Base-by-base conservation (phyloP, 83 land plant genomes). In the Diphasiastrum complanatum region DNA sequence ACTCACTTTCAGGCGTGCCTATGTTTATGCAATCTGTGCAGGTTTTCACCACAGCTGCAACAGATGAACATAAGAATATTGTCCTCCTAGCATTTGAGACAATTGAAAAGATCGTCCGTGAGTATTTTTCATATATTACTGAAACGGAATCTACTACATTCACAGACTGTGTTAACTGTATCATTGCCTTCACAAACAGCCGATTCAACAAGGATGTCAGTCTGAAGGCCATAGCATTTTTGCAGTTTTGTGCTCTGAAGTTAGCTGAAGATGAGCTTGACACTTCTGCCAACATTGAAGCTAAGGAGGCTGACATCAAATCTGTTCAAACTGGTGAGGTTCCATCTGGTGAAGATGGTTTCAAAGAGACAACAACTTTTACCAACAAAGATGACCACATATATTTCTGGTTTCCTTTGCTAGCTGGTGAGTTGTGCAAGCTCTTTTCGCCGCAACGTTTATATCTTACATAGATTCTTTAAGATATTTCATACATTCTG, bases 41-140 rank as follows among this genome's bases (percentile, higher is more conserved):
- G 99, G 97, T 95, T 5, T 95, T 95, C 55, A 83, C 99, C 18
- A 95, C 97, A 29, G 99, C 99, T 38, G 96, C 99, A 20, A 90
- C 84, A 51, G 99, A 95, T 77, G 93, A 89, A 30, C 99, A 95
- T 70, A 95, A 89, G 64, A 90, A 80, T 55, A 86, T 90, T 58
- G 99, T 95, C 23, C 84, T 95, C 1, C 72, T 95, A 69, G 99
- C 97, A 4, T 95, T 95, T 77, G 99, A 89, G 66, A 89, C 95
- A n/a, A 89, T 89, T 71, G 99, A 95, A 68, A 95, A 84, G 75
- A 84, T 95, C 63, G 82, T 95, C 18, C 82, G 93, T 54, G 99
- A 95, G 58, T 95, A 95, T 56, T 95, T 95, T 72, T 89, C 97
- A 12, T 89, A 84, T 70, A 95, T 95, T 29, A 95, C 99, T 5